Base-by-base conservation (phyloP, 2,329 filamentous ascomycete genomes). In the Penicillium sp. region DNA sequence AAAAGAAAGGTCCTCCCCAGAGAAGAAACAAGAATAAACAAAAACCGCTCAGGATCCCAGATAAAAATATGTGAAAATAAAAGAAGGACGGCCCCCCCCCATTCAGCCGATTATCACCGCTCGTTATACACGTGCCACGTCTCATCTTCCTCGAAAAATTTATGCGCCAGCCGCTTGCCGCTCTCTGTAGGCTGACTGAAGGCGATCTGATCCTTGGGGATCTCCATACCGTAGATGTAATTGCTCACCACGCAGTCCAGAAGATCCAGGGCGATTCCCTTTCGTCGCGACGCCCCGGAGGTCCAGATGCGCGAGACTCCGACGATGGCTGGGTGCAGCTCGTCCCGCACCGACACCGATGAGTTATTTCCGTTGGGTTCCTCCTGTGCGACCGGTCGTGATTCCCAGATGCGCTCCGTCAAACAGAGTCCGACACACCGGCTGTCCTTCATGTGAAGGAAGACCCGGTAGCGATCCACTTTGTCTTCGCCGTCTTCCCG, bases 281-380 rank as follows among this genome's bases (percentile, higher is more conserved):
- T 75, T 37, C 78, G 70, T 28, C 82, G 75, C 50, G 80, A 78
- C 1, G 75, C 72, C 5, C 73, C 75, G 6, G 79, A 81, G 0
- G 81, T 82, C 83, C 83, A 87, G 56, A 87, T 82, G 27, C 83
- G 76, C 23, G 82, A 83, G 24, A 87, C 77, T 15, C 82, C 81
- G 46, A 85, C 72, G n/a, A 79, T 71, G 2, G 78, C 81, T 2
- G 73, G 67, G 24, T 74, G 64, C 4, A 70, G 57, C 40, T 72
- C 67, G 24, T 70, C 66, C 44, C 71, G 70, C 31, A 77, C 68
- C 1, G 72, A 75, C 49, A 81, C 69, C 4, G 73, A 74, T 1
- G 72, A 74, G 52, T 69, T 66, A 45, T 63, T 55, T 12, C 54
- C 50, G 24, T 57, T 54, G 32, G 50, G 54, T 10, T 61, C 56